phyloP scores from a whole-genome alignment of 225 moss, liverwort and hornwort species.

The Ulota crispa region DNA sequence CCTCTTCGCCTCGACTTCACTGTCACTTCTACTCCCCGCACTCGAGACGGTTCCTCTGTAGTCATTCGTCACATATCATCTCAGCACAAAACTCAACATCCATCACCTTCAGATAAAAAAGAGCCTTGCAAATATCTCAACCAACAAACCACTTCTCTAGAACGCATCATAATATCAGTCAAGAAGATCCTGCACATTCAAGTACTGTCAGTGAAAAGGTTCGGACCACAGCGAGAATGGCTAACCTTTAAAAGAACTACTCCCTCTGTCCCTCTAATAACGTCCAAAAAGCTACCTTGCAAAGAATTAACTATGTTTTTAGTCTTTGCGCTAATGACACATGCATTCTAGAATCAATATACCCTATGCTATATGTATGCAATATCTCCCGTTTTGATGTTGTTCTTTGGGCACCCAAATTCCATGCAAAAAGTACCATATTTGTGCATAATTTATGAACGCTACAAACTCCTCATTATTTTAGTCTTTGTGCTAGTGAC shows the following conservation, averaged over 20 bases:
- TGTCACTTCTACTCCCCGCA: conserved; percentile 34
- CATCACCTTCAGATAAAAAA: neutral
- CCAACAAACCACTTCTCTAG: neutral
- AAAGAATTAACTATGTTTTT: too few species aligned
- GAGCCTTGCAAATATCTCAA: neutral
- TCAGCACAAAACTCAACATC: neutral
- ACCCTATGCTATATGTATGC: too few species aligned
- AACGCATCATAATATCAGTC: neutral
- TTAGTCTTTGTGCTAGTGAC: too few species aligned
- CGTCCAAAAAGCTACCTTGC: too few species aligned
- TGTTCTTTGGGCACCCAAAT: too few species aligned
- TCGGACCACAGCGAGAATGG: neutral
- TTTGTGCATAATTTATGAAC: too few species aligned
- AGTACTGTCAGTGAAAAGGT: neutral
- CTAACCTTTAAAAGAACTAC: neutral
- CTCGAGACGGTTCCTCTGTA: conserved; percentile 3
- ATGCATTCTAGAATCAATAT: too few species aligned
- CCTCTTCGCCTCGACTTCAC: conserved; percentile 64
- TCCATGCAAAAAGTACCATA: too few species aligned
- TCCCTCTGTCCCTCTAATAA: neutral
- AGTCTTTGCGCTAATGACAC: too few species aligned
- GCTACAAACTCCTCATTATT: too few species aligned
- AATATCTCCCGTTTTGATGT: too few species aligned
- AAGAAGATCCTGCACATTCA: neutral
- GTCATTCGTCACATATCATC: neutral